phyloP scores from a whole-genome alignment of 1,284 basidiomycete species.

The Sporisorium graminicola region DNA sequence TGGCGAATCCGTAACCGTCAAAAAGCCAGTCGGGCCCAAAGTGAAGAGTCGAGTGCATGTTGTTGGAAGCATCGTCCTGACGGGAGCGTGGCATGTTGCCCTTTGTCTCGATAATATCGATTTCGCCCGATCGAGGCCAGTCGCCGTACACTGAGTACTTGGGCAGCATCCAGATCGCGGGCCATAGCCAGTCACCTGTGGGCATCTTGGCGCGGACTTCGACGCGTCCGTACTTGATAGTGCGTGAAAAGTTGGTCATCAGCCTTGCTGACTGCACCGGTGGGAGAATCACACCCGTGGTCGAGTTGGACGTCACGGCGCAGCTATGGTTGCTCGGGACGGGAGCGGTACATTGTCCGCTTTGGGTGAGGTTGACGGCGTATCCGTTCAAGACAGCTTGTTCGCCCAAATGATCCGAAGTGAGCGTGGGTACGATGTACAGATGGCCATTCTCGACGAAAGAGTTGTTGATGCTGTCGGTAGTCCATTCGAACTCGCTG shows the following conservation, averaged over 20 bases:
- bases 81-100: slow-evolving; percentile 73
- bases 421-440: slow-evolving; percentile 86
- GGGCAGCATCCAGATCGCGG: slow-evolving; percentile 85
- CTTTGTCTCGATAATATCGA: slow-evolving; percentile 81
- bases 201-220: slow-evolving; percentile 82
- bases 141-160: slow-evolving; percentile 77
- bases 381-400: slow-evolving; percentile 77
- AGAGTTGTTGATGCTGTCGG: slow-evolving; percentile 80
- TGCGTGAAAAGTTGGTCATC: slow-evolving; percentile 76
- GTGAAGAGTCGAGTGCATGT: slow-evolving; percentile 80
- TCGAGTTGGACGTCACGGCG: slow-evolving; percentile 71
- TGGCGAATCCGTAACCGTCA: slow-evolving; percentile 81
- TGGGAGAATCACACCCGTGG: slow-evolving; percentile 75
- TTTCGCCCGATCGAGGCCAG: slow-evolving; percentile 82
- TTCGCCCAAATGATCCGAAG: slow-evolving; percentile 78
- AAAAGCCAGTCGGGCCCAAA: slow-evolving; percentile 76
- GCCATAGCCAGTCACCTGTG: slow-evolving; percentile 81
- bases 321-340: slow-evolving; percentile 73
- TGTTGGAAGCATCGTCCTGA: slow-evolving; percentile 76
- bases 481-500: slow-evolving; percentile 88
- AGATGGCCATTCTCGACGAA: slow-evolving; percentile 80
- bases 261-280: slow-evolving; percentile 84
- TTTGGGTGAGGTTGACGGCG: slow-evolving; percentile 82
- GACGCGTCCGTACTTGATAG: slow-evolving; percentile 83
- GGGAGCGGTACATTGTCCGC: slow-evolving; percentile 77